Percentiles rank a stretch among this genome's conserved stretches.
These are phyloP conservation scores for Solanum aculeatissimum DNA, from an alignment of 305 asterid genomes.

Conservation along the genomic window DNA sequence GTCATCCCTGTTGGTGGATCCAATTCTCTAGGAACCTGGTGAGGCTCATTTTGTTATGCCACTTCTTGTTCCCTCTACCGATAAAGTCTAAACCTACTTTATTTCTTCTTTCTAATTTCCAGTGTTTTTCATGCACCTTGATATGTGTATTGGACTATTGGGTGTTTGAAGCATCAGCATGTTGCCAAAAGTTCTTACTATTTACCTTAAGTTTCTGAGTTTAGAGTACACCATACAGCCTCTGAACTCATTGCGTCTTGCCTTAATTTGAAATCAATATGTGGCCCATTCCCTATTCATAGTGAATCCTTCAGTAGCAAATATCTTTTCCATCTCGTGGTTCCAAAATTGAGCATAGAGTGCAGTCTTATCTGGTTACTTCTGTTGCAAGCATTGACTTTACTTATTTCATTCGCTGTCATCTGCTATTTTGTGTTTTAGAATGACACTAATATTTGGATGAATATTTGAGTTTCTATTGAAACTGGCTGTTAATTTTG, in stretches of 20 bases:
- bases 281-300: neutral
- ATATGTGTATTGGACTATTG: neutral
- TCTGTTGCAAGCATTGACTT: neutral
- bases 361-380: neutral
- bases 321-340: neutral
- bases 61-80: neutral
- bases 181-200: neutral
- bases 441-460: neutral
- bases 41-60: slow-evolving; percentile 13
- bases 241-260: neutral
- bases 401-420: neutral
- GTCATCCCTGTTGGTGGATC: slow-evolving; percentile 98
- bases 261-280: neutral
- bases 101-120: neutral
- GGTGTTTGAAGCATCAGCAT: neutral
- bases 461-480: neutral
- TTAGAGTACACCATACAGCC: neutral
- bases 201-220: neutral
- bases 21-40: slow-evolving; percentile 94
- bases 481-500: neutral
- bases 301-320: neutral
- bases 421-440: neutral
- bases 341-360: neutral
- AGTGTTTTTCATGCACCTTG: neutral
- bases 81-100: neutral